Evolutionary conservation across 306 rosid species (phyloP).

Genomic region (Dalbergia cochinchinensis): DNA sequence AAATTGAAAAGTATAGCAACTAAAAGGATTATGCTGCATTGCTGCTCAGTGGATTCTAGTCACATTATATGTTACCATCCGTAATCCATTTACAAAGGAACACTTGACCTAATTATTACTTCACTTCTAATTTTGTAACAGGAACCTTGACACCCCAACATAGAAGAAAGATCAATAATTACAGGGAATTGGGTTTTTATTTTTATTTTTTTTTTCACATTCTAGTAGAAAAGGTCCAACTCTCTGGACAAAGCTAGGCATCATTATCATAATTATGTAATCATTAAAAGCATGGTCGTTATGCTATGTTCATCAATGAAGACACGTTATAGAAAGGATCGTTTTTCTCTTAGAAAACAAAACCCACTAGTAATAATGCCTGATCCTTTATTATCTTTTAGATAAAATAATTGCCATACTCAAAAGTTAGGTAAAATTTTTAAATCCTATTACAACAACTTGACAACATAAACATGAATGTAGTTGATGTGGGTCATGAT

Average conservation of each 20-base stretch:
- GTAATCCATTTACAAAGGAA: no score
- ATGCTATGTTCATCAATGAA: not conserved
- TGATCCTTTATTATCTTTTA: slow-evolving; percentile 1
- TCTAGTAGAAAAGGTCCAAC: not conserved
- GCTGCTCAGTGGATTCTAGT: no score
- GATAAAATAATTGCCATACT: not conserved
- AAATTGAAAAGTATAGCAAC: no score
- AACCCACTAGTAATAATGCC: not conserved
- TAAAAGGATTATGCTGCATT: no score
- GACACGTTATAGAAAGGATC: not conserved
- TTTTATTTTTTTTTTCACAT: not conserved
- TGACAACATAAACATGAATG: no score
- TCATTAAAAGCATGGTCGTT: no score
- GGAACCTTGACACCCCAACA: not conserved
- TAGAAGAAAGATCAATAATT: slow-evolving; percentile 5
- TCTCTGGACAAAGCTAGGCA: not conserved
- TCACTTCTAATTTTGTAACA: not conserved
- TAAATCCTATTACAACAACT: no score
- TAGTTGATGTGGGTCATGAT: no score
- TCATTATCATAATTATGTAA: not conserved
- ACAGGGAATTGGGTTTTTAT: not conserved
- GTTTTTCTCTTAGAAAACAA: no score
- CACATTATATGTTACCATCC: no score
- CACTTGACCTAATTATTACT: no score
- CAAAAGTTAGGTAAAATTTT: not conserved